Evolutionary conservation across 106 monocot genomes (phyloP), one percentile per base, ranked within the genome.

Genomic region (Allium fistulosum): DNA sequence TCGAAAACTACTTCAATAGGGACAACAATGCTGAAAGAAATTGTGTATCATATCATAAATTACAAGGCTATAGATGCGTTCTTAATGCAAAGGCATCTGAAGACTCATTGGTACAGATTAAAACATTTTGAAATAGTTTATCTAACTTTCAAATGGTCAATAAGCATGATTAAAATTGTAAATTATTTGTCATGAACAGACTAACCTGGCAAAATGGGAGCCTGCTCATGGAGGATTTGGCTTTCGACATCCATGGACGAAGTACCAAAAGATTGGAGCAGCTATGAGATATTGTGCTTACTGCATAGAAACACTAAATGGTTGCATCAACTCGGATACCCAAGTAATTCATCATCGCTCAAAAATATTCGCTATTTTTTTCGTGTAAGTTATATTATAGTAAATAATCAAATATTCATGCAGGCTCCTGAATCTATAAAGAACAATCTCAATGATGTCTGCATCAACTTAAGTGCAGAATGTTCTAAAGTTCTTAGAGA

Each of bases 61-160:
- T 78, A 13, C 75, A 79, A 50, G 80, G 76, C 8, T 86, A 79
- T 68, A 90, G 83, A 62, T 72, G 74, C 45, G 78, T 90, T 47
- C 68, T 90, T 37, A 86, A 90, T 49, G 82, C 90, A 6, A 90
- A 86, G 67, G 83, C 69, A 18, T 76, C 79, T 3, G 85, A 86
- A 60, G 90, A 90, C 53, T 81, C 86, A 4, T 59, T 83, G 76
- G 83, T 49, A 58, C 37, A 7, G 17, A n/a, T 61, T 7, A 37
- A 2, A 45, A 17, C 47, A n/a, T 27, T 13, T 61, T 12, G 8
- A 61, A 1, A 9, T 48, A 64, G 47, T 14, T 63, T 12, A 5
- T 46, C 11, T 46, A 45, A 2, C 37, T 61, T 13, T 28, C 7
- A 7, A 63, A 12, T 63, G 47, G 17, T 6, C 10, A 46, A 63